Evolutionary conservation across 2,329 filamentous ascomycete species (phyloP), one percentile per base, ranked within the genome.

Genomic region (Aureobasidium zeae): DNA sequence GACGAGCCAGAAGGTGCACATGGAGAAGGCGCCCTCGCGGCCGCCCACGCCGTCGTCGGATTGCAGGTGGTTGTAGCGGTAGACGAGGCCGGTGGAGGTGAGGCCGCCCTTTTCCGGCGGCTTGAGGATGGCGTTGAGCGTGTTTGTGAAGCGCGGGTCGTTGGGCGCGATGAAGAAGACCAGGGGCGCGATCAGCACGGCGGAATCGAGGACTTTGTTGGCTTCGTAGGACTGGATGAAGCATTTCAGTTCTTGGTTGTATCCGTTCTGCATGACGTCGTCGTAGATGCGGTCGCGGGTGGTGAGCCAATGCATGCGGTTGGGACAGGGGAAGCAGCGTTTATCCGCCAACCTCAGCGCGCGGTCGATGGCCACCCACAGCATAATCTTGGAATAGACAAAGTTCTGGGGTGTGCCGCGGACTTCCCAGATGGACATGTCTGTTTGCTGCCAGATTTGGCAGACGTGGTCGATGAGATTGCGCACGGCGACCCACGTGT

Each of bases 381-480:
- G 34, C 79, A 87, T 84, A 50, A 88, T 72, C 57, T 87, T 85
- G n/a, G 79, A 84, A 62, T 87, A 88, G 11, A 80, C 76, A 52
- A 86, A 88, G 55, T 86, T 76, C 60, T 86, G 82, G 57, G 82
- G 82, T 54, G 78, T 67, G 51, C 83, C 83, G 30, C 83, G 75
- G 5, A 86, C 82, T 58, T 88, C 83, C 83, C 83, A 87, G 53
- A 87, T 88, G 2, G 81, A 86, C 81, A 86, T 86, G 56, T 88
- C 83, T 54, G 64, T 62, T 69, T 76, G 65, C 45, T 79, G 63
- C 57, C 79, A 73, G 42, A 86, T 76, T 0, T 72, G 77, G 49
- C 85, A 68, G 26, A 85, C 79, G 53, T 83, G 83, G 55, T 86
- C 81, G 26, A 67, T 64, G 60, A 87, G 76, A 46, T 81, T 72